Evolutionary conservation across 805 yeast genomes (phyloP).

Genomic region (Sporopachydermia quercuum): DNA sequence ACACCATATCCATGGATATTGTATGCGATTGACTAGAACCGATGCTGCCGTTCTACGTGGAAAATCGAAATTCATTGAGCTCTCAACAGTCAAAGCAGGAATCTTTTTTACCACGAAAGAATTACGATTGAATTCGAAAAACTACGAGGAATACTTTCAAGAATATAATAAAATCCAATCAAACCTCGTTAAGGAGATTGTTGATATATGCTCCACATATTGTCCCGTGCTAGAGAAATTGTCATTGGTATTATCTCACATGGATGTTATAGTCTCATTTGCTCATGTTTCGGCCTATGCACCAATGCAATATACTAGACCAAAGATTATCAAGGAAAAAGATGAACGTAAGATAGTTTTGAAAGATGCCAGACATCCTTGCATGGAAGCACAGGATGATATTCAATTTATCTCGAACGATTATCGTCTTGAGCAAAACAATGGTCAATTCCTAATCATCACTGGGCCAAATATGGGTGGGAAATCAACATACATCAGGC

Average conservation of each 20-base stretch:
- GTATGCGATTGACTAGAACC: conserved; percentile 79
- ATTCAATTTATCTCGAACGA: conserved; percentile 86
- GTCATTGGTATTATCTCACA: conserved; percentile 45
- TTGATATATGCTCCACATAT: conserved; percentile 69
- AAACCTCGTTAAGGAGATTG: conserved; percentile 68
- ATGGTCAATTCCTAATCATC: conserved; percentile 61
- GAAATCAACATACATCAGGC: conserved; percentile 84
- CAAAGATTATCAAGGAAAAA: conserved; percentile 44
- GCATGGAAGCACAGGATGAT: conserved; percentile 85
- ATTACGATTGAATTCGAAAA: conserved; percentile 43
- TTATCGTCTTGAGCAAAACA: conserved; percentile 42
- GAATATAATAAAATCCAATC: conserved; percentile 67
- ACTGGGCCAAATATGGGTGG: conserved; percentile 99
- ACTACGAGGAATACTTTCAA: conserved; percentile 40
- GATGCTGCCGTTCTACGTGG: conserved; percentile 73
- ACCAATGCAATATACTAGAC: conserved; percentile 67
- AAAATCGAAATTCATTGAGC: conserved; percentile 46
- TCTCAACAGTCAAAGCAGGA: conserved; percentile 91
- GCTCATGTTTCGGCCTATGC: conserved; percentile 78
- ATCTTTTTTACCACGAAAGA: conserved; percentile 72
- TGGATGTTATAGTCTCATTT: conserved; percentile 77
- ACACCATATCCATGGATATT: conserved; percentile 86
- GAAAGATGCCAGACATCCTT: conserved; percentile 83
- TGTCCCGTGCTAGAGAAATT: conserved; percentile 61
- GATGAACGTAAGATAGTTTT: conserved; percentile 35